Conservation (phyloP, 2,329 filamentous ascomycete species). For the Blastomyces emzantsi region DNA sequence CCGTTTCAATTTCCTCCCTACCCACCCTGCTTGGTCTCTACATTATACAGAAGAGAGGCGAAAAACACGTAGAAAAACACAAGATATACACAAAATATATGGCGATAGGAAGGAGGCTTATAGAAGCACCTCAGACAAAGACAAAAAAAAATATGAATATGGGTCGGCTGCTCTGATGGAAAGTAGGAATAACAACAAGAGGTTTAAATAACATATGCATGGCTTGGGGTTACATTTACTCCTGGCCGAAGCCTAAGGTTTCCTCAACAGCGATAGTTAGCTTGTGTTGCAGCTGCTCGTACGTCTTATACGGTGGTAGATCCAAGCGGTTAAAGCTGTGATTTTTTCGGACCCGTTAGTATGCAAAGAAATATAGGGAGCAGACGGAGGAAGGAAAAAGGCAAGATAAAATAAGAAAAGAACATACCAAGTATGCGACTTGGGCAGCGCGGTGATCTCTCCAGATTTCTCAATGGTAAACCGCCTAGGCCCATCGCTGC, state of each 20-base stretch:
- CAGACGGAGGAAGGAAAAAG: neutral
- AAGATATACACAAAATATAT: constrained; percentile 7
- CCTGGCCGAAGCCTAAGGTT: constrained; percentile 97
- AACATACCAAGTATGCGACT: constrained; percentile 93
- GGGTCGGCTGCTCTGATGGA: neutral
- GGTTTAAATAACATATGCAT: neutral
- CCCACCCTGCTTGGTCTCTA: neutral
- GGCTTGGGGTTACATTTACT: constrained; percentile 42
- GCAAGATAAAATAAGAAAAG: neutral
- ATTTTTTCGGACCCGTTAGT: constrained; percentile 21
- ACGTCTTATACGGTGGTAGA: constrained; percentile 81
- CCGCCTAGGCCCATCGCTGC: constrained; percentile 84
- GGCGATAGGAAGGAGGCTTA: neutral
- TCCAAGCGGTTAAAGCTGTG: constrained; percentile 92
- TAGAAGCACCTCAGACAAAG: neutral
- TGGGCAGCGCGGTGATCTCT: constrained; percentile 80
- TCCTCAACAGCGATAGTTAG: constrained; percentile 96
- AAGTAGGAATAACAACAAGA: neutral
- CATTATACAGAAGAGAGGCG: neutral
- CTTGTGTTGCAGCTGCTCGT: constrained; percentile 79
- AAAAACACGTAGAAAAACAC: neutral
- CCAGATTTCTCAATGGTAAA: constrained; percentile 99
- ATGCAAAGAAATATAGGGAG: constrained; percentile 11
- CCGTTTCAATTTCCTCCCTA: neutral
- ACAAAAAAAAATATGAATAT: neutral